Evolutionary conservation across 176 grass and related monocot species (phyloP).

Genomic region (Aegilops longissima): DNA sequence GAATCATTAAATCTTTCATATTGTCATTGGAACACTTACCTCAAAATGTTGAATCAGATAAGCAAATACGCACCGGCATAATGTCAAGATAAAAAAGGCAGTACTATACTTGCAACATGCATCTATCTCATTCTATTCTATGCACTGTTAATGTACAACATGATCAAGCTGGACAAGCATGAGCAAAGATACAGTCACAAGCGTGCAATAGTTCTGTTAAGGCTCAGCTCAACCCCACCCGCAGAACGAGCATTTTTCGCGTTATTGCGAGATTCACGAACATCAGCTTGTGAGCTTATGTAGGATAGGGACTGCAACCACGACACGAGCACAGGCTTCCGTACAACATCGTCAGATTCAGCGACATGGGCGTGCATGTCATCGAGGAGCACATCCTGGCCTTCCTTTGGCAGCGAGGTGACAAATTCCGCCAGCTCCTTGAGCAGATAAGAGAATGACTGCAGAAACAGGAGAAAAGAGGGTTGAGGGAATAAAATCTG

Average conservation of each 20-base stretch:
- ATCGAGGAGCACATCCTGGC: slow-evolving; percentile 75
- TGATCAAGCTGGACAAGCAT: background rate
- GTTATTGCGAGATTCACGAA: background rate
- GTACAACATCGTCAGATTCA: slow-evolving; percentile 77
- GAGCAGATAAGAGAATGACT: slow-evolving; percentile 84
- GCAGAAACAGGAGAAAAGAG: background rate
- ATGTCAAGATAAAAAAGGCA: background rate
- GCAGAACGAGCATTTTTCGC: background rate
- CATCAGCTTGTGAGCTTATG: slow-evolving; percentile 52
- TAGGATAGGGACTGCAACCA: slow-evolving; percentile 95
- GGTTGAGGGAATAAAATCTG: background rate
- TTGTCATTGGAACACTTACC: background rate
- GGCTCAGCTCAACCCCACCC: background rate
- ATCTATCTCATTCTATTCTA: background rate
- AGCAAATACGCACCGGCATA: background rate
- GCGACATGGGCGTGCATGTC: slow-evolving; percentile 81
- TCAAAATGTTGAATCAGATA: background rate
- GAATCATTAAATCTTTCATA: background rate
- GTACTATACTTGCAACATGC: background rate
- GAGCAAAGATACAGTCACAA: slow-evolving; percentile 12
- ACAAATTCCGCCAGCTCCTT: slow-evolving; percentile 78
- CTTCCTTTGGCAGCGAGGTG: slow-evolving; percentile 62
- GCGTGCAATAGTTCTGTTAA: slow-evolving; percentile 38
- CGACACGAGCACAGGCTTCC: slow-evolving; percentile 81
- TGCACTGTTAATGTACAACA: background rate